Evolutionary conservation across 2,329 filamentous ascomycete genomes (phyloP).

Genomic region (Huntiella bhutanensis): DNA sequence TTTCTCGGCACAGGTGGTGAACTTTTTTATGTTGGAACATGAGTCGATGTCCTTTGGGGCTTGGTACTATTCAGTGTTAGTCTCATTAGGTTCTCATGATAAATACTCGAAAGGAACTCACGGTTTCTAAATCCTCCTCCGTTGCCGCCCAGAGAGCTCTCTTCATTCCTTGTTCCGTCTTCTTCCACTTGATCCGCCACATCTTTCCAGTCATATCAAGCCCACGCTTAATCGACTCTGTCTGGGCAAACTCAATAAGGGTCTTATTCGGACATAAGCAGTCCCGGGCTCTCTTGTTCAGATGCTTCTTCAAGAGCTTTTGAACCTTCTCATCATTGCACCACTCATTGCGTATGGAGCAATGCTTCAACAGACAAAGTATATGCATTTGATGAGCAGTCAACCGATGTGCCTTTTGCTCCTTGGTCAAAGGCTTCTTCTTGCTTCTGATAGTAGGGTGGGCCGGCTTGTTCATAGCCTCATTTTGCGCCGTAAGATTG

Average conservation of each 20-base stretch:
- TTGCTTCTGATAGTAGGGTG: slow-evolving; percentile 1
- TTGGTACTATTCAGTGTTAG: slow-evolving; percentile 26
- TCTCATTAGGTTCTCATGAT: slow-evolving; percentile 1
- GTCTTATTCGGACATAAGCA: slow-evolving; percentile 50
- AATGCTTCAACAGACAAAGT: slow-evolving; percentile 63
- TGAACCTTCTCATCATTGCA: slow-evolving; percentile 63
- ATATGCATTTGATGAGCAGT: slow-evolving; percentile 77
- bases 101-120: slow-evolving; percentile 18
- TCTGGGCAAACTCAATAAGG: slow-evolving; percentile 54
- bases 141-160: slow-evolving; percentile 60
- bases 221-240: slow-evolving; percentile 61
- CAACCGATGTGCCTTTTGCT: slow-evolving; percentile 38
- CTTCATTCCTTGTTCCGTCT: slow-evolving; percentile 52
- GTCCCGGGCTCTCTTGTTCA: slow-evolving; percentile 45
- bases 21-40: slow-evolving; percentile 52
- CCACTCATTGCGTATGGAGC: slow-evolving; percentile 65
- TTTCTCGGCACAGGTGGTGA: slow-evolving; percentile 46
- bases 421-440: slow-evolving; percentile 33
- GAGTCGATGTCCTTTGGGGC: slow-evolving; percentile 46
- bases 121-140: slow-evolving; percentile 37
- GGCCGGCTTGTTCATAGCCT: background rate
- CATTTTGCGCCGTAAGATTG: slow-evolving; percentile 21
- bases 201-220: slow-evolving; percentile 47
- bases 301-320: slow-evolving; percentile 39
- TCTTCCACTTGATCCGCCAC: slow-evolving; percentile 51